phyloP scores from a whole-genome alignment of 225 moss, liverwort and hornwort species.

The Asterella californica region DNA sequence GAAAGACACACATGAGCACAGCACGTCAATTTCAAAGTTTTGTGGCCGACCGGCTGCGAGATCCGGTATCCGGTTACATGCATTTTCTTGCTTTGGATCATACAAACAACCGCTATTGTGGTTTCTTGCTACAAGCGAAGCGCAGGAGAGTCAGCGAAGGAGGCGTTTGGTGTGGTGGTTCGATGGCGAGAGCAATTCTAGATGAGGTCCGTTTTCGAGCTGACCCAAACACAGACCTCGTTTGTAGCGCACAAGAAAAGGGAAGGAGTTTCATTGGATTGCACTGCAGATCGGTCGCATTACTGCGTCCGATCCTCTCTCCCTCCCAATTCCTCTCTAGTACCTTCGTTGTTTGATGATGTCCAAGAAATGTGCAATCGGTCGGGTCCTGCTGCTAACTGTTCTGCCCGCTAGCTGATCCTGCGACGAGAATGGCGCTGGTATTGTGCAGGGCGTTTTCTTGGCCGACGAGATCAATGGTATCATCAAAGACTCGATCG shows the following conservation, averaged over 20 bases:
- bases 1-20: no score
- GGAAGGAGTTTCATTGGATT: not conserved
- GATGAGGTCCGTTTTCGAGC: not conserved
- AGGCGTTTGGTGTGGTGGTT: not conserved
- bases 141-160: no score
- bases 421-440: not conserved
- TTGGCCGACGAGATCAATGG: slow-evolving; percentile 71
- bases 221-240: not conserved
- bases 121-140: no score
- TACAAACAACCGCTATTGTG: no score
- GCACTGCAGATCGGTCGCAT: not conserved
- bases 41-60: no score
- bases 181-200: slow-evolving; percentile 9
- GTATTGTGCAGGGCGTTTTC: slow-evolving; percentile 52
- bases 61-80: no score
- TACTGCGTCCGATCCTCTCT: not conserved
- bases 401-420: not conserved
- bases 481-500: slow-evolving; percentile 85
- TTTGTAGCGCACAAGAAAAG: not conserved
- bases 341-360: not conserved
- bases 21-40: no score
- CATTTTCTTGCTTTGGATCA: no score
- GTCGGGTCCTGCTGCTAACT: not conserved
- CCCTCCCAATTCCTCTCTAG: not conserved
- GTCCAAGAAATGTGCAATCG: not conserved